phyloP scores from a whole-genome alignment of 2,329 filamentous ascomycete genomes.

The Simplicillium sp. region DNA sequence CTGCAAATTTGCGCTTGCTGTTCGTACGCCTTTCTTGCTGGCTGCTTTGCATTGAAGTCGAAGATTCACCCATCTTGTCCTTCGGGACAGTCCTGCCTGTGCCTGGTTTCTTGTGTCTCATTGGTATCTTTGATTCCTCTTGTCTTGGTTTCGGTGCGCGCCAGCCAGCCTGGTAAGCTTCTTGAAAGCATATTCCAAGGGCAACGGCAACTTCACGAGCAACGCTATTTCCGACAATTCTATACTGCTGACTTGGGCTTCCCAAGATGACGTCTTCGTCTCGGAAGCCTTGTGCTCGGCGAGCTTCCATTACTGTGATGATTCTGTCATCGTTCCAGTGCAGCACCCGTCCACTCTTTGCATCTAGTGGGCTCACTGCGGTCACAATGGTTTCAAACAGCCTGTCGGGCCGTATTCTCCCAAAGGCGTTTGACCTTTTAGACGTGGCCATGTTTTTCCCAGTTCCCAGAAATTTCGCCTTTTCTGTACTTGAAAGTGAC shows the following conservation, averaged over 20 bases:
- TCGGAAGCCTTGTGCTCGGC: conserved; percentile 59
- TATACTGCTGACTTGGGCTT: conserved; percentile 41
- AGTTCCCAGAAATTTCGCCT: neutral
- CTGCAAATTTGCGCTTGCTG: too few species aligned
- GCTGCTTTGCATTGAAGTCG: too few species aligned
- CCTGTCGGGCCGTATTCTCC: conserved; percentile 37
- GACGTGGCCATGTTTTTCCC: neutral
- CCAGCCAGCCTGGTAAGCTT: conserved; percentile 29
- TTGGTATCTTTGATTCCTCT: too few species aligned
- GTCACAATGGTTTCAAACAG: conserved; percentile 60
- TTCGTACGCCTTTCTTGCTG: too few species aligned
- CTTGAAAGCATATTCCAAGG: conserved; percentile 52
- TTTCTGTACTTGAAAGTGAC: neutral
- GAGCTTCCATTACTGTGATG: conserved; percentile 55
- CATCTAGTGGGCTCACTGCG: conserved; percentile 35
- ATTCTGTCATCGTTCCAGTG: conserved; percentile 59
- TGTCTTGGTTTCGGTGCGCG: too few species aligned
- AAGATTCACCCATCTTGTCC: too few species aligned
- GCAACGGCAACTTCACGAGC: conserved; percentile 58
- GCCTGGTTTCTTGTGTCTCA: too few species aligned
- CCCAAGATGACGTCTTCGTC: conserved; percentile 66
- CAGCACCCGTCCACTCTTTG: conserved; percentile 41
- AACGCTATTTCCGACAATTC: conserved; percentile 69
- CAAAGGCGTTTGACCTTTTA: conserved; percentile 35
- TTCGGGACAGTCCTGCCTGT: too few species aligned